Evolutionary conservation across 139 green algal species (phyloP), one percentile per base, ranked within the genome.

Genomic region (Limnomonas spitsbergensis): DNA sequence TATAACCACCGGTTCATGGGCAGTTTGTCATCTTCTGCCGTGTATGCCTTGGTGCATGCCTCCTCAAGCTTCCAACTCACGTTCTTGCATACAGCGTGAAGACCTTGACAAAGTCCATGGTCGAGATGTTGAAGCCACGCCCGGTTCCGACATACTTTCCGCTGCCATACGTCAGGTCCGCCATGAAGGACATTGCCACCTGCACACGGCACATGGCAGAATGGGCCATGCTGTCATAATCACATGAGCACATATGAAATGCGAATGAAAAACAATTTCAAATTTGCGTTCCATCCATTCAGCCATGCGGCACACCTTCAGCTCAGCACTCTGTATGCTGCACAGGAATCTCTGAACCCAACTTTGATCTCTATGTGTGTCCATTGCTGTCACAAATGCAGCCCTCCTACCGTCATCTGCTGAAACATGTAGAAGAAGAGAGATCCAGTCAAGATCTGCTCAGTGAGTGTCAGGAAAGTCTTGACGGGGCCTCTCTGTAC

Each of bases 381-480:
- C n/a, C n/a, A n/a, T n/a, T n/a, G n/a, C n/a, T n/a, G n/a, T n/a
- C n/a, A n/a, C n/a, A n/a, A n/a, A n/a, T n/a, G n/a, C n/a, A n/a
- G n/a, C n/a, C n/a, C n/a, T n/a, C n/a, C n/a, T 20, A 70, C 56
- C 56, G 56, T 70, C 70, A 78, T 42, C 80, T 88, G 83, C 73
- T 88, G 83, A 77, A 88, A 88, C 66, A 83, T 88, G 83, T 88
- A 88, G 83, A 88, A 88, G 35, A 88, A 53, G 20, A 88, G 73
- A 24, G 80, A 83, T 53, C 83, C 83, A 14, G 77, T 82, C 36
- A 78, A n/a, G 70, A 85, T 85, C 73, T 78, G 83, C 77, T 82
- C 38, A 31, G 83, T 69, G 7, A 88, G 42, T 6, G 54, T 83
- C 4, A 88, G 1, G 2, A 34, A 14, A 2, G 80, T 74, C 71